Evolutionary conservation across 2,329 filamentous ascomycete species (phyloP), one percentile per base, ranked within the genome.

Genomic region (Apiospora pterosperma): DNA sequence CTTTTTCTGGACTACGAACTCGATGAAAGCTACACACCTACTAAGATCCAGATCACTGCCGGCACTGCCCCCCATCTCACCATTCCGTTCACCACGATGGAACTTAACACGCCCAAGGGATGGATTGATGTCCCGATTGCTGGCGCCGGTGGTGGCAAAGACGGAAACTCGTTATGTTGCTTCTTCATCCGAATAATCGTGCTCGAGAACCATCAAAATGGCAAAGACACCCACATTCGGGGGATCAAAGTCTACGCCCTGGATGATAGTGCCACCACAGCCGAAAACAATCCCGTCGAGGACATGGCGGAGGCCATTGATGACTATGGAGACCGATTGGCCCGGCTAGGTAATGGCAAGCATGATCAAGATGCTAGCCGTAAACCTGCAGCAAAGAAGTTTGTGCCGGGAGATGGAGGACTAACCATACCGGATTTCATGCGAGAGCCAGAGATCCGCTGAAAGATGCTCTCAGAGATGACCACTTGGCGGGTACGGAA

Each of bases 161-260:
- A 88, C 72, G 90, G 85, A 44, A 91, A 89, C 71, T 91, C 94
- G 1, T 85, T 98, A 21, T 88, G 94, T 66, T 93, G 92, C 19
- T 97, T 95, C 80, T 88, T 98, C 36, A 84, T 99, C 34, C 94
- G 98, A 77, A 89, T 98, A 73, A 89, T 92, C 69, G 90, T 99
- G 60, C 86, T 95, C 62, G 96, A 98, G 80, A 99, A 99, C 74
- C 96, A 99, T 76, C 96, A 99, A 79, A 99, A 99, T 76, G 96
- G 96, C 68, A 99, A 99, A 77, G 96, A 99, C 76, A 99, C 96
- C n/a, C 96, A 99, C 81, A 85, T 99, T 28, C 86, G 96, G 19
- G 95, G 93, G 2, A 86, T 99, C 76, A 96, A 97, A 80, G 90
- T 98, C 11, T 99, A 88, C 69, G 86, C 86, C 1, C 79, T 86